phyloP scores from a whole-genome alignment of 768 basidiomycete species.

The Collybiopsis luxurians region DNA sequence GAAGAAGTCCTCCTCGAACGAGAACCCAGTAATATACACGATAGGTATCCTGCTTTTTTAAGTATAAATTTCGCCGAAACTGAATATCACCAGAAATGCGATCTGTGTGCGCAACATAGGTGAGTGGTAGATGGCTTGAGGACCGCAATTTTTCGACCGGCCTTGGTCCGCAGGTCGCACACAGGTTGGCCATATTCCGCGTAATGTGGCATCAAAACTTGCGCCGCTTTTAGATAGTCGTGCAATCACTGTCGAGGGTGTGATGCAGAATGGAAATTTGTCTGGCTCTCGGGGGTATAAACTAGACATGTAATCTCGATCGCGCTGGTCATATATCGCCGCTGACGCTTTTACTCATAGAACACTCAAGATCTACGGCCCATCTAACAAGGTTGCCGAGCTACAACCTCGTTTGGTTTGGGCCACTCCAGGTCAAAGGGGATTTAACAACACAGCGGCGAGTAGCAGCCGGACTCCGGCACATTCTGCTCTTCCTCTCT shows the following conservation, averaged over 20 bases:
- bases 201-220: constrained; percentile 52
- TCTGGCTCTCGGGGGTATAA: constrained; percentile 44
- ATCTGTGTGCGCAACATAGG: constrained; percentile 82
- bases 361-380: constrained; percentile 69
- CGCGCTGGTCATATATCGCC: not conserved
- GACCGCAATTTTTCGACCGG: not conserved
- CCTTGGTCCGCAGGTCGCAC: constrained; percentile 20
- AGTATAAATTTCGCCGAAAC: no score
- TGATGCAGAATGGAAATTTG: constrained; percentile 61
- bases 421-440: constrained; percentile 70
- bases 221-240: constrained; percentile 69
- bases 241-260: constrained; percentile 69
- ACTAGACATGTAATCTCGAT: constrained; percentile 52
- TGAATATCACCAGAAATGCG: no score
- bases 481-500: not conserved
- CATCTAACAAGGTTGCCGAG: constrained; percentile 52
- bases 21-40: constrained; percentile 67
- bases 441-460: constrained; percentile 33
- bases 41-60: constrained; percentile 43
- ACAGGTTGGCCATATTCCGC: constrained; percentile 83
- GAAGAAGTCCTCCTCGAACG: constrained; percentile 71
- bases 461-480: not conserved
- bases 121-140: no score
- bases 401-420: constrained; percentile 69
- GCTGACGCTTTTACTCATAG: constrained; percentile 29